phyloP scores from a whole-genome alignment of 306 rosid genomes.

The Gynostemma pentaphyllum region DNA sequence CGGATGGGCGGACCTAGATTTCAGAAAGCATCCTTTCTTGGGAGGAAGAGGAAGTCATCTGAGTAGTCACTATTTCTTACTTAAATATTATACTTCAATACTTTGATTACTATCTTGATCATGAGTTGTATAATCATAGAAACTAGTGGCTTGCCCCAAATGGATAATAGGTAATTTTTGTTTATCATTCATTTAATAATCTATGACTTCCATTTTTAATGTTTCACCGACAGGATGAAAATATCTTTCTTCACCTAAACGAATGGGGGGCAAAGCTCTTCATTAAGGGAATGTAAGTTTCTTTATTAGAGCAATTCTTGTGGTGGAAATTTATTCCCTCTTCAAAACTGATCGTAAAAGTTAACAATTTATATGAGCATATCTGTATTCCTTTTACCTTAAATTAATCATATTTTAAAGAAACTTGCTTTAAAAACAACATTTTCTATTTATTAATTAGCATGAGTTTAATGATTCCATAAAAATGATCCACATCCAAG shows the following conservation, averaged over 20 bases:
- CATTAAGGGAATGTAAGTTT: no score
- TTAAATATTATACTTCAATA: no score
- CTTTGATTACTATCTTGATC: not conserved
- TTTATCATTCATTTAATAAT: not conserved
- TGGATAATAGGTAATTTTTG: not conserved
- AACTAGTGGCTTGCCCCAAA: not conserved
- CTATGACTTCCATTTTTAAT: not conserved
- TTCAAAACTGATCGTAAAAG: no score
- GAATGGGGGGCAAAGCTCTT: not conserved
- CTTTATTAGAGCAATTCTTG: no score
- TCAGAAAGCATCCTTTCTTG: conserved; percentile 63
- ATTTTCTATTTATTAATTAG: no score
- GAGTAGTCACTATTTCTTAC: conserved; percentile 25
- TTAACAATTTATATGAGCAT: no score
- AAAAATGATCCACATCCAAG: no score
- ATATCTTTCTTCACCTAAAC: not conserved
- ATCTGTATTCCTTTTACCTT: no score
- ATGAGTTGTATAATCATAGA: not conserved
- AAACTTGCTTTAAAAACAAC: no score
- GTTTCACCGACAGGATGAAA: not conserved
- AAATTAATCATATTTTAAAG: no score
- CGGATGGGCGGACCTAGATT: conserved; percentile 89
- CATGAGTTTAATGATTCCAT: no score
- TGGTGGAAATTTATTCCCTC: no score
- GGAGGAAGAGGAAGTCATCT: conserved; percentile 65